Base-by-base conservation (phyloP, 2,329 filamentous ascomycete species). In the Hirsutella rhossiliensis region DNA sequence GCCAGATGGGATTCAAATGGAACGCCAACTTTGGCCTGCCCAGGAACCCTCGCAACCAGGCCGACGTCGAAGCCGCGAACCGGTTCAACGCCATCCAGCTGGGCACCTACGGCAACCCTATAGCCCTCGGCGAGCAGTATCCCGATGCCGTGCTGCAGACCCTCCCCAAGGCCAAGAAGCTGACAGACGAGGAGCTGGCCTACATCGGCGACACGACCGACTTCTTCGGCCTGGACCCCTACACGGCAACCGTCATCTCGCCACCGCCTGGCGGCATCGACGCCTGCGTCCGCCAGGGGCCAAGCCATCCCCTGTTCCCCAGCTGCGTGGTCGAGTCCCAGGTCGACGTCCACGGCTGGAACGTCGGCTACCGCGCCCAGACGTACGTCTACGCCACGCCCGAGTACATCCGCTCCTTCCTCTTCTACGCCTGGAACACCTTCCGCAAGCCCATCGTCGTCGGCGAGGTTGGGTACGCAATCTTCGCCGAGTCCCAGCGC, bases 341-440 rank as follows among this genome's bases (percentile, higher is more conserved):
- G 0, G 60, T 56, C 2, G 71, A 71, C 34, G 56, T 62, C 2
- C 68, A 68, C 28, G 75, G 74, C 3, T 80, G 76, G 76, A 63
- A 73, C 50, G 73, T 79, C 41, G 76, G 76, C 18, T 76, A 78
- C 48, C 62, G 66, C 12, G 76, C 72, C 2, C 61, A 75, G 30
- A 65, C 65, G 2, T 76, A 78, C 52, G 68, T 74, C n/a, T 78
- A 79, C 57, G 71, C 73, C 30, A 73, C 77, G 0, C 77, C 76
- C 0, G 66, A 64, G 2, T 79, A 76, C 50, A 65, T 82, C n/a
- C 67, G 73, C 43, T 65, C 63, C 43, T 72, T 74, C 48, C 62
- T 78, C 5, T 69, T 64, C 49, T 80, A 79, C 52, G 59, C 82
- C 2, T 76, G 70, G 64, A 78, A 78, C 56, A 78, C 72, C 0